Base-by-base conservation (phyloP, 495 filamentous ascomycete species). In the Annulohypoxylon maeteangense region DNA sequence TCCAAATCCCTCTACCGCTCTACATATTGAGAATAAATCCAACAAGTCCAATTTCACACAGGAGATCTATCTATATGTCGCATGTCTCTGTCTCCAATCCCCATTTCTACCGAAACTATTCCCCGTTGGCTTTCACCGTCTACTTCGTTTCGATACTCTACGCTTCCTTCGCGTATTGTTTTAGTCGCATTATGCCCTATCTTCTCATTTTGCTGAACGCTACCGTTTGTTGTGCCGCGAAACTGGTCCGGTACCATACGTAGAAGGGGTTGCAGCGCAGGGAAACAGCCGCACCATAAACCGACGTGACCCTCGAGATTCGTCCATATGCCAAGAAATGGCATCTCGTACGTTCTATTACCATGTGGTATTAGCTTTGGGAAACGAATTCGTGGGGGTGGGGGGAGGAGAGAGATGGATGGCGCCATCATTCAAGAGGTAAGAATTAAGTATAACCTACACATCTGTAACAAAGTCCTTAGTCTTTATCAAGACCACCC, bases 221-320 rank as follows among this genome's bases (percentile, higher is more conserved):
- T 42, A 18, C 56, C 48, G 45, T 65, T 55, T 10, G 61, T 27
- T 16, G 40, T 38, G 47, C 57, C 57, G 40, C 65, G 58, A 1
- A 77, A 65, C 38, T 74, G 68, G 48, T 57, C 62, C 0, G 71
- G 71, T 20, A 74, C 2, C 1, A 70, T 8, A 14, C 77, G 78
- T 3, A 79, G 38, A 18, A 81, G 25, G 2, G 76, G 76, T 27
- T 79, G 77, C 12, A 79, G 34, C 4, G 76, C 69, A 0, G 78
- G 77, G 44, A 77, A 81, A 34, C 70, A 79, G 16, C 68, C 64
- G 65, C 76, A 77, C 78, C 78, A 79, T 11, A 79, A 57, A 3
- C 77, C 78, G 50, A 75, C 68, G 48, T 81, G 77, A 31, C 76
- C 71, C 47, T 81, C 77, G 27, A 81, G 47, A 34, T 77, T 74